These are phyloP conservation scores for Leccinum rimulosum DNA, from an alignment of 768 basidiomycete species.

Conservation along the genomic window DNA sequence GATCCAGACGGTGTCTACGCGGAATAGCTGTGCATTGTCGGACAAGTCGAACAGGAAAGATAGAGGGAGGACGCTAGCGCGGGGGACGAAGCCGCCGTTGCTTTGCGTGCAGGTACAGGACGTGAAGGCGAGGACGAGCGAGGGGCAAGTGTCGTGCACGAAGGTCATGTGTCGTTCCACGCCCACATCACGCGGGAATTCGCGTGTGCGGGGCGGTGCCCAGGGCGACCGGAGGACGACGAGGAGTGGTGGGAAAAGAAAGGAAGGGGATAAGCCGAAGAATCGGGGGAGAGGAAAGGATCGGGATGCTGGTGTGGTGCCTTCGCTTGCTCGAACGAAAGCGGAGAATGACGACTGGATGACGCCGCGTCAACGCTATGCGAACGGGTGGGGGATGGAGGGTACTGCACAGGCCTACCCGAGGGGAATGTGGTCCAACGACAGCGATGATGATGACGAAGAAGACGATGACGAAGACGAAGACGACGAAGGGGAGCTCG, in stretches of 20 bases:
- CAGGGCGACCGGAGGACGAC: constrained; percentile 19
- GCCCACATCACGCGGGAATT: constrained; percentile 60
- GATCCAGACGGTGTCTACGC: constrained; percentile 21
- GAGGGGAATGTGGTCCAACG: constrained; percentile 18
- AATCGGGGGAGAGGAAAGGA: constrained; percentile 28
- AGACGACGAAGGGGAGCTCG: constrained; percentile 57
- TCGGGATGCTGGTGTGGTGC: constrained; percentile 42
- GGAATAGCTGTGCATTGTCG: constrained; percentile 23
- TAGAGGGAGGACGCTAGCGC: constrained; percentile 11
- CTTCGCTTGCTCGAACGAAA: constrained; percentile 58
- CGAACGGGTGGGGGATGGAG: constrained; percentile 33
- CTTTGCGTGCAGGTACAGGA: constrained; percentile 35
- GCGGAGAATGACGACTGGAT: constrained; percentile 59
- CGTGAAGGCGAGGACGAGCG: constrained; percentile 24
- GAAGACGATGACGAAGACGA: constrained; percentile 35
- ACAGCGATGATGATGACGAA: constrained; percentile 36
- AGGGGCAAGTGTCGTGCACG: constrained; percentile 45
- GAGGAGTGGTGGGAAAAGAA: constrained; percentile 26
- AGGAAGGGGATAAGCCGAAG: constrained; percentile 14
- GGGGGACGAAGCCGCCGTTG: constrained; percentile 29
- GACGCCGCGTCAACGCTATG: constrained; percentile 33
- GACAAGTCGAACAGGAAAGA: constrained; percentile 26
- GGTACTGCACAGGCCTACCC: constrained; percentile 12
- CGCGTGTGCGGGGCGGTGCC: constrained; percentile 33
- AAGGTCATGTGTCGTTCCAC: constrained; percentile 69